Conservation (phyloP, 2,329 filamentous ascomycete genomes). For the Allantophomopsis lycopodina region DNA sequence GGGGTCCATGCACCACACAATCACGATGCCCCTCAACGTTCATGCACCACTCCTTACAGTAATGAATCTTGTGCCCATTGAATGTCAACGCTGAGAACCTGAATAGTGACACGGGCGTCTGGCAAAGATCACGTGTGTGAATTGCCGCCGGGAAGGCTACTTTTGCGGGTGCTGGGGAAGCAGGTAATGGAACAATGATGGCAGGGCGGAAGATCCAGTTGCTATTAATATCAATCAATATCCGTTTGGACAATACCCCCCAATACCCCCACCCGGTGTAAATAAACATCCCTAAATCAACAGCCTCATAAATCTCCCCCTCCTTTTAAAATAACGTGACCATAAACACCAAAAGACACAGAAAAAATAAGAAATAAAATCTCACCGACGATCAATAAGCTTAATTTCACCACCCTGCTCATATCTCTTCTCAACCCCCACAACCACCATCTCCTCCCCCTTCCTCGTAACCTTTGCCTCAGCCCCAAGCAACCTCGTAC, state of each 20-base stretch:
- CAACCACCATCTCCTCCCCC: conserved; percentile 45
- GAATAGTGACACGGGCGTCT: conserved; percentile 36
- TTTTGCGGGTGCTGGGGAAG: neutral
- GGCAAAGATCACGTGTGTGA: conserved; percentile 17
- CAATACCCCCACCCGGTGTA: too few species aligned
- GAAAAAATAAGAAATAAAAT: neutral
- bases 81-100: conserved; percentile 76
- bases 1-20: conserved; percentile 66
- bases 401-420: conserved; percentile 30
- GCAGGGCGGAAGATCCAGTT: conserved; percentile 18
- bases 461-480: conserved; percentile 35
- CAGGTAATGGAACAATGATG: conserved; percentile 7
- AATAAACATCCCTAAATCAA: too few species aligned
- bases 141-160: conserved; percentile 8
- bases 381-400: conserved; percentile 34
- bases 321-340: too few species aligned
- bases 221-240: conserved; percentile 4
- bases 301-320: too few species aligned
- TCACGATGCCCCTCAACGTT: conserved; percentile 44
- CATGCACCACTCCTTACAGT: conserved; percentile 42
- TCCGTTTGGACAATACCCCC: too few species aligned
- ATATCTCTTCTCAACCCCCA: conserved; percentile 45
- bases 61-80: conserved; percentile 78
- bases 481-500: conserved; percentile 36
- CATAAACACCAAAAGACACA: neutral